Conservation (phyloP, 345 rosid species). For the Odontarrhena argentea region DNA sequence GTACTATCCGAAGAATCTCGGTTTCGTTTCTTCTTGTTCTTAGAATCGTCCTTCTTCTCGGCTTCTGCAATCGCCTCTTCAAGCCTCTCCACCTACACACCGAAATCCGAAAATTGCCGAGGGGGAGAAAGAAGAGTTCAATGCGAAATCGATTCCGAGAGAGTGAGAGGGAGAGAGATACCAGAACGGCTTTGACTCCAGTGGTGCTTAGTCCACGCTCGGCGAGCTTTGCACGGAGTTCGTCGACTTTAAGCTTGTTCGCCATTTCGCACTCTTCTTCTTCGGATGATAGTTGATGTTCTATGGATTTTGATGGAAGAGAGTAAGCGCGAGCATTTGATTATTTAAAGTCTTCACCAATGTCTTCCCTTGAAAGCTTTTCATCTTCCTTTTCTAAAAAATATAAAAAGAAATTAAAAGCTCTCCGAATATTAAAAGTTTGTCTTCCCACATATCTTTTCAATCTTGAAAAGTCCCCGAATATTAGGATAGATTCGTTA, state of each 20-base stretch:
- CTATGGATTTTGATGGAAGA: slow-evolving; percentile 20
- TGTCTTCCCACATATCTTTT: slow-evolving; percentile 3
- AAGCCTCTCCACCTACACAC: slow-evolving; percentile 60
- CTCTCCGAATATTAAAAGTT: too few species aligned
- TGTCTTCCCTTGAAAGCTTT: slow-evolving; percentile 41
- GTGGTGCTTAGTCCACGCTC: slow-evolving; percentile 65
- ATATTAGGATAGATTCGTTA: background rate
- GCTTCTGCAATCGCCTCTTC: slow-evolving; percentile 54
- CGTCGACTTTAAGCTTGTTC: slow-evolving; percentile 59
- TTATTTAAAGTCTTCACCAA: slow-evolving; percentile 8
- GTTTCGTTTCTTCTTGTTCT: slow-evolving; percentile 56
- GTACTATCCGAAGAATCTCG: slow-evolving; percentile 27
- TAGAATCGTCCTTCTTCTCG: slow-evolving; percentile 27
- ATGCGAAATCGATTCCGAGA: slow-evolving; percentile 2
- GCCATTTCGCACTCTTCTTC: slow-evolving; percentile 44
- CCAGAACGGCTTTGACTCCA: slow-evolving; percentile 68
- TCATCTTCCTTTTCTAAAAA: slow-evolving; percentile 2
- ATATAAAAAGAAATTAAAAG: too few species aligned
- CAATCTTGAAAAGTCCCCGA: background rate
- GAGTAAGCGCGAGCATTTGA: slow-evolving; percentile 36
- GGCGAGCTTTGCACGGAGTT: slow-evolving; percentile 68
- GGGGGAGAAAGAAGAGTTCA: background rate
- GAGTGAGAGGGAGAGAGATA: slow-evolving; percentile 7
- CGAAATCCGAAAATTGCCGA: background rate
- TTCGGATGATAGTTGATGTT: slow-evolving; percentile 1